A percentile compares a stretch with the other conserved stretches of the same genome.
Conservation (phyloP, 2,329 filamentous ascomycete species). For the Epichloe sp. region DNA sequence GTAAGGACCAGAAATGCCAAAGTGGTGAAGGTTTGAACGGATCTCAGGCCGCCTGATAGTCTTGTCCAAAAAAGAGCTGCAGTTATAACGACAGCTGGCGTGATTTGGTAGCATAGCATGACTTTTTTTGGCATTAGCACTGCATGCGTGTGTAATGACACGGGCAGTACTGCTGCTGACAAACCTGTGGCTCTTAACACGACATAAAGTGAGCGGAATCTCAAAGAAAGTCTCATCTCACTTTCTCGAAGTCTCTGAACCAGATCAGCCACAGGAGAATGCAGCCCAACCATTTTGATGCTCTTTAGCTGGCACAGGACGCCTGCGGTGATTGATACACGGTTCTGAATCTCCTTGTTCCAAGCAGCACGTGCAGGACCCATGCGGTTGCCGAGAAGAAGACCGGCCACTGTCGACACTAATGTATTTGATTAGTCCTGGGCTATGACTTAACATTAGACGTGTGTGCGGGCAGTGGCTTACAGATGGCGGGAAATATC, state of each 20-base stretch:
- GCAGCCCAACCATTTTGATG: conserved; percentile 23
- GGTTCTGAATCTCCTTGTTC: conserved; percentile 18
- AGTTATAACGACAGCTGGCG: too few species aligned
- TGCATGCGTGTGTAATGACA: too few species aligned
- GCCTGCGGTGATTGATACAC: conserved; percentile 5
- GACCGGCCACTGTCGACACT: conserved; percentile 26
- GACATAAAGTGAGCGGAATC: conserved; percentile 3
- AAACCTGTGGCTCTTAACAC: conserved; percentile 4
- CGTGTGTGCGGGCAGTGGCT: neutral
- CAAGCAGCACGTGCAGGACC: conserved; percentile 23
- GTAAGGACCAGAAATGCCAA: too few species aligned
- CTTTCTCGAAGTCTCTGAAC: conserved; percentile 7
- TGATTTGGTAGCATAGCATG: too few species aligned
- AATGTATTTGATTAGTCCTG: conserved; percentile 7
- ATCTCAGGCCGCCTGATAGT: too few species aligned
- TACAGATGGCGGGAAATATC: conserved; percentile 57
- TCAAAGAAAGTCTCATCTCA: conserved; percentile 8
- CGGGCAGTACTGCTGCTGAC: neutral
- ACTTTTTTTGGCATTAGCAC: too few species aligned
- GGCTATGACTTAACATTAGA: too few species aligned
- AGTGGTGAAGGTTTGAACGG: too few species aligned
- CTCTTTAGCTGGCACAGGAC: conserved; percentile 20
- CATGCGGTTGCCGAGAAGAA: conserved; percentile 29
- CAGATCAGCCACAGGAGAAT: conserved; percentile 3
- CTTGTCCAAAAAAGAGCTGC: too few species aligned